A percentile compares a stretch with the other conserved stretches of the same genome.
phyloP scores from a whole-genome alignment of 495 filamentous ascomycete species.

The Hypoxylon rickii region DNA sequence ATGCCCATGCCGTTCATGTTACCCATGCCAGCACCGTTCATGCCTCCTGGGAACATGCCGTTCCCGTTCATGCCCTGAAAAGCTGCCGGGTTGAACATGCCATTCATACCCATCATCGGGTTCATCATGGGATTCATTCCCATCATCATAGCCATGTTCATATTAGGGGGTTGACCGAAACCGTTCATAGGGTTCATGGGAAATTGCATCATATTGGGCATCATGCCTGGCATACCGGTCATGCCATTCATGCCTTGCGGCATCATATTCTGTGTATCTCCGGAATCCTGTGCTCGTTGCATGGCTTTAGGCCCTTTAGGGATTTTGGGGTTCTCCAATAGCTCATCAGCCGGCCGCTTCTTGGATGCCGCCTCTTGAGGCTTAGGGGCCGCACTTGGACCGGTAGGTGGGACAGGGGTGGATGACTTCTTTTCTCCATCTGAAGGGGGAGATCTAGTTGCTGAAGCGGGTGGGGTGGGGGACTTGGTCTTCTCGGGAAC shows the following conservation, averaged over 20 bases:
- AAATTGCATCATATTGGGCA: constrained; percentile 50
- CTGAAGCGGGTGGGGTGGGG: constrained; percentile 38
- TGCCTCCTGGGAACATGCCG: constrained; percentile 43
- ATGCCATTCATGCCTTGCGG: constrained; percentile 38
- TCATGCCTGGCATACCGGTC: constrained; percentile 51
- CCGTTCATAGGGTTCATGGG: constrained; percentile 43
- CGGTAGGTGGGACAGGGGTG: constrained; percentile 34
- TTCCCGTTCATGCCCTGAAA: constrained; percentile 58
- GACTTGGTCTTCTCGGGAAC: constrained; percentile 42
- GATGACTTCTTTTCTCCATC: constrained; percentile 25
- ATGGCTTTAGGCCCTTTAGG: constrained; percentile 64
- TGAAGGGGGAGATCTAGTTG: constrained; percentile 33
- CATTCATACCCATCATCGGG: constrained; percentile 47
- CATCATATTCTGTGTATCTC: constrained; percentile 46
- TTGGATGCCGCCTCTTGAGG: constrained; percentile 54
- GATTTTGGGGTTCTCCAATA: constrained; percentile 65
- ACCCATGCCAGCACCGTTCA: constrained; percentile 54
- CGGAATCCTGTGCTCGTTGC: constrained; percentile 52
- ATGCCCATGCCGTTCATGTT: constrained; percentile 35
- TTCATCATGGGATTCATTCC: constrained; percentile 61
- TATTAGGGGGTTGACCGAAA: constrained; percentile 46
- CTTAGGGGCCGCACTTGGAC: constrained; percentile 45
- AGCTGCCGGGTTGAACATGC: constrained; percentile 60
- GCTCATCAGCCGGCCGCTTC: constrained; percentile 82
- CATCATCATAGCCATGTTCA: constrained; percentile 49